Base-by-base conservation (phyloP, 2,329 filamentous ascomycete genomes). In the Sarocladium brachiariae region DNA sequence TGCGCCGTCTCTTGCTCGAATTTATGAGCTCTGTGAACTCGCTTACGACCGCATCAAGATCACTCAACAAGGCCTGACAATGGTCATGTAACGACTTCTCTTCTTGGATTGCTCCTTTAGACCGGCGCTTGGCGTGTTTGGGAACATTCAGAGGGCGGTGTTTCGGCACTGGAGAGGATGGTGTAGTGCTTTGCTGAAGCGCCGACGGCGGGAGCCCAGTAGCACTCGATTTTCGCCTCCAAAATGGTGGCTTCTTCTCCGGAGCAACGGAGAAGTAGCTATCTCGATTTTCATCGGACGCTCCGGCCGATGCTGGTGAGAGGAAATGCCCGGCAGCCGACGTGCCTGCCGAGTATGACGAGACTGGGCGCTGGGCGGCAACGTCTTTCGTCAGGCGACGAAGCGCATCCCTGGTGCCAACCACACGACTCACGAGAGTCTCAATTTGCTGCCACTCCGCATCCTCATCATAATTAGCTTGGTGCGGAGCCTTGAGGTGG, bases 361-460 rank as follows among this genome's bases (percentile, higher is more conserved):
- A 7, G 27, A 46, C 34, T 14, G 16, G 50, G 18, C 25, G 49
- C 19, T 48, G 70, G 2, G 80, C 77, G 53, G 88, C 84, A 46
- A 90, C 89, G 61, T 95, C 89, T 64, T 87, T 90, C 10, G 91
- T 92, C 39, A 99, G 73, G 33, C 89, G 82, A 47, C 91, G 83
- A 19, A 96, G 81, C 1, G 90, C 89, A 70, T 99, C 93, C 58
- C 93, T 79, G 45, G 90, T 91, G 2, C 89, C 90, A 6, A 90
- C 86, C 13, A 97, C 81, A 53, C 89, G 83, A 63, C 89, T 90
- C 24, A 97, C 87, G 33, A 99, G 73, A 1, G 83, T 76, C 68
- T 96, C 91, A 2, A 96, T 86, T 59, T 87, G 86, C 53, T 82
- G 78, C 93, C 93, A 99, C 65, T 96, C 89, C 53, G 78, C 77